phyloP scores from a whole-genome alignment of 2,329 filamentous ascomycete genomes.

The Diaporthe caulivora region DNA sequence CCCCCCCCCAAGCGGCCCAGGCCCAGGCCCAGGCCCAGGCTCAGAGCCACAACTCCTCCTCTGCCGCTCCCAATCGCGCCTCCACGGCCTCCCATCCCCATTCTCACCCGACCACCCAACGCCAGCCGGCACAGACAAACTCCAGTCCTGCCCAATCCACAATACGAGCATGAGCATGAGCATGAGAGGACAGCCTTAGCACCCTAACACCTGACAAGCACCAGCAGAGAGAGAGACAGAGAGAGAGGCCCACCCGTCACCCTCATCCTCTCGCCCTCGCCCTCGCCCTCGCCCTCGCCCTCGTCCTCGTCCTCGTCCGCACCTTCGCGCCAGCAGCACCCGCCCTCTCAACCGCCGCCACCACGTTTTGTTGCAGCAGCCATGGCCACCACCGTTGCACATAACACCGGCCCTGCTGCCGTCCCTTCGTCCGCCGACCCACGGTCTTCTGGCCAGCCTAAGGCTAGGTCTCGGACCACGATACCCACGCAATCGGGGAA shows the following conservation, averaged over 20 bases:
- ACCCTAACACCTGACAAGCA: constrained; percentile 71
- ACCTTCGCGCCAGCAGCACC: constrained; percentile 63
- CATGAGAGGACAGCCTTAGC: constrained; percentile 79
- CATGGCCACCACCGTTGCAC: constrained; percentile 51
- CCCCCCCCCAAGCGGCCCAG: constrained; percentile 21
- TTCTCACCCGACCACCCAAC: constrained; percentile 41
- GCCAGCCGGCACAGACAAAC: constrained; percentile 54
- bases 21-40: constrained; percentile 27
- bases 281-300: constrained; percentile 61
- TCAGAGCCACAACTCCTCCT: constrained; percentile 31
- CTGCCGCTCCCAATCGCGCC: constrained; percentile 40
- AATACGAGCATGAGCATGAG: constrained; percentile 74
- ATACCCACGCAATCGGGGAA: constrained; percentile 92
- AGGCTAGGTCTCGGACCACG: constrained; percentile 77
- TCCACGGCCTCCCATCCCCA: constrained; percentile 46
- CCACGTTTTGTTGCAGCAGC: constrained; percentile 45
- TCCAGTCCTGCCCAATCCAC: constrained; percentile 56
- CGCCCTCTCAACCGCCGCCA: constrained; percentile 48
- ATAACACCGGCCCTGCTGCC: constrained; percentile 66
- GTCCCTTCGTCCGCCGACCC: constrained; percentile 62
- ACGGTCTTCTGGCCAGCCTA: constrained; percentile 60
- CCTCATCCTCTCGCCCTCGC: constrained; percentile 54
- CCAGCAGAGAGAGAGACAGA: constrained; percentile 68
- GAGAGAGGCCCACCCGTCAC: constrained; percentile 65
- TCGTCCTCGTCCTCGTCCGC: constrained; percentile 50